Conservation (phyloP, 2,329 filamentous ascomycete genomes). For the Calonectria pseudoturangicola region DNA sequence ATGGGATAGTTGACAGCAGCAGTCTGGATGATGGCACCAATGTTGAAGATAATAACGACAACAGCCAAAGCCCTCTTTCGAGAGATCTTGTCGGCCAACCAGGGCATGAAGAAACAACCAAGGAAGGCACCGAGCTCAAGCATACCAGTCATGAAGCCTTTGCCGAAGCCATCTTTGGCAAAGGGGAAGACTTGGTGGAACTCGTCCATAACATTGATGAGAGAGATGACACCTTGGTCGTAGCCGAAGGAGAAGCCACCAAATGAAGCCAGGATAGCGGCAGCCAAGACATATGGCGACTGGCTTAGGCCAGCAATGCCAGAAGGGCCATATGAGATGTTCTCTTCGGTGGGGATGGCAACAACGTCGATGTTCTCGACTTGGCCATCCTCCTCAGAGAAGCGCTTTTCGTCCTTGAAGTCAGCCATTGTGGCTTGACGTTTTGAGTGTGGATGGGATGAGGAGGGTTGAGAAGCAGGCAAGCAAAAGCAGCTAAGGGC, state of each 20-base stretch:
- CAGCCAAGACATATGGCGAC: constrained; percentile 62
- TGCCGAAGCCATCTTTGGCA: constrained; percentile 47
- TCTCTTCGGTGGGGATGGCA: constrained; percentile 5
- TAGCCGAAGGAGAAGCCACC: constrained; percentile 55
- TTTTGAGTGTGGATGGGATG: neutral
- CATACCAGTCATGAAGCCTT: constrained; percentile 57
- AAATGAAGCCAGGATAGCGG: constrained; percentile 62
- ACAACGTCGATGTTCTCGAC: constrained; percentile 39
- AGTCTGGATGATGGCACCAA: constrained; percentile 72
- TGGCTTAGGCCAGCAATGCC: constrained; percentile 29
- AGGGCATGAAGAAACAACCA: constrained; percentile 39
- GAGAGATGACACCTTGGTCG: constrained; percentile 59
- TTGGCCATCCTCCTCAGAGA: constrained; percentile 41
- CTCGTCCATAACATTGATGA: constrained; percentile 66
- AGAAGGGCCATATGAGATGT: constrained; percentile 34
- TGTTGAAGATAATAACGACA: constrained; percentile 70
- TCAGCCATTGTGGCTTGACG: constrained; percentile 29
- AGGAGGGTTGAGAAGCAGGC: neutral
- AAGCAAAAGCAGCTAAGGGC: neutral
- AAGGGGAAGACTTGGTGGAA: constrained; percentile 63
- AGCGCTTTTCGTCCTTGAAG: constrained; percentile 40
- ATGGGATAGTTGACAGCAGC: constrained; percentile 67
- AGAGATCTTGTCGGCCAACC: constrained; percentile 59
- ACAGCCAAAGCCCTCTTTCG: constrained; percentile 73
- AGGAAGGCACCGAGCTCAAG: constrained; percentile 41